phyloP scores from a whole-genome alignment of 2,329 filamentous ascomycete species.

The Arthrocladium fulminans region DNA sequence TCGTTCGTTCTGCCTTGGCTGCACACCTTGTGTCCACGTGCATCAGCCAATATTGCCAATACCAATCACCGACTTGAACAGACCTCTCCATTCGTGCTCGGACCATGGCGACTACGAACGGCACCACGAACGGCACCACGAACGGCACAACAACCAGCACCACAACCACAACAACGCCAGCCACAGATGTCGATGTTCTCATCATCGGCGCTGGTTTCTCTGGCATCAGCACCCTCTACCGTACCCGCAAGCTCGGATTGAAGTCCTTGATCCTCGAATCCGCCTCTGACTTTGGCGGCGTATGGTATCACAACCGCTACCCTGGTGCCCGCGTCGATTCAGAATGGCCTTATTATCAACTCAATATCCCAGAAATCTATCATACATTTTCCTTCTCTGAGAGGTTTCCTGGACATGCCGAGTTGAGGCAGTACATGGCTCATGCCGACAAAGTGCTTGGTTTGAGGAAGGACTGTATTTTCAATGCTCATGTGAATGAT shows the following conservation, averaged over 20 bases:
- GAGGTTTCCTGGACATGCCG: slow-evolving; percentile 31
- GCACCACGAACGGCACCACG: too few species aligned
- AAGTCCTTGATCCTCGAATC: slow-evolving; percentile 30
- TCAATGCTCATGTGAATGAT: slow-evolving; percentile 28
- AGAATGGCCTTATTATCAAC: slow-evolving; percentile 46
- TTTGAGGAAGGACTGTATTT: slow-evolving; percentile 31
- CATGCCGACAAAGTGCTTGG: slow-evolving; percentile 34
- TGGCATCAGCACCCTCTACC: slow-evolving; percentile 23
- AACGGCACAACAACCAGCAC: too few species aligned
- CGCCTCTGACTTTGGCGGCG: slow-evolving; percentile 27
- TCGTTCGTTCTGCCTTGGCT: too few species aligned
- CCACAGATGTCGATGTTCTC: slow-evolving; percentile 17
- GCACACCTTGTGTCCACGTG: too few species aligned
- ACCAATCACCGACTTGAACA: too few species aligned
- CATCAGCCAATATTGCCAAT: too few species aligned
- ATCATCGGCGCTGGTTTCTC: slow-evolving; percentile 20
- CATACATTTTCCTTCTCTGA: slow-evolving; percentile 39
- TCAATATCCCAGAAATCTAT: slow-evolving; percentile 42
- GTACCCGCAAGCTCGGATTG: slow-evolving; percentile 27
- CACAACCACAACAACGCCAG: not conserved
- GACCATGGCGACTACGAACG: not conserved
- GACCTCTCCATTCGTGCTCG: too few species aligned
- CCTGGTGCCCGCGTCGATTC: slow-evolving; percentile 49
- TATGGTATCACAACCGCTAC: slow-evolving; percentile 46
- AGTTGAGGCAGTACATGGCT: slow-evolving; percentile 34